Evolutionary conservation across 2,329 filamentous ascomycete genomes (phyloP).

Genomic region (Biscogniauxia mediterranea): DNA sequence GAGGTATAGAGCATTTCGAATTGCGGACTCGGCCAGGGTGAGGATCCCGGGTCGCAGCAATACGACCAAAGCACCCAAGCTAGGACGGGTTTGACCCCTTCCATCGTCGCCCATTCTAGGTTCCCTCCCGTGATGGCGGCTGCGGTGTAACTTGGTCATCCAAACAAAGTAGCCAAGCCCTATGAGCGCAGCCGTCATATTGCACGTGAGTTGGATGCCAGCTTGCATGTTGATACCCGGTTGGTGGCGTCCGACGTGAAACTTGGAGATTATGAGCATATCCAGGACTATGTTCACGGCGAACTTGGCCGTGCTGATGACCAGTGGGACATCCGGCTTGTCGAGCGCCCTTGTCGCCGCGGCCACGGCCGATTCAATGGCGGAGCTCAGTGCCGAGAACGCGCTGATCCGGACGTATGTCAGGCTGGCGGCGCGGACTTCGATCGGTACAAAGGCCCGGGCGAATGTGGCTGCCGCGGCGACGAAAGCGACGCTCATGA

Average conservation of each 20-base stretch:
- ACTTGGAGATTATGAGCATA: slow-evolving; percentile 63
- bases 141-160: slow-evolving; percentile 32
- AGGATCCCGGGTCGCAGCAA: slow-evolving; percentile 56
- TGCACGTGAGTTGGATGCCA: slow-evolving; percentile 60
- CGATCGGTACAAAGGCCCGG: slow-evolving; percentile 59
- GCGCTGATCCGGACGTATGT: slow-evolving; percentile 64
- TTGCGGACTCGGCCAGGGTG: slow-evolving; percentile 62
- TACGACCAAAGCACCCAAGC: slow-evolving; percentile 43
- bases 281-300: slow-evolving; percentile 66
- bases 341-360: slow-evolving; percentile 64
- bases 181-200: slow-evolving; percentile 50
- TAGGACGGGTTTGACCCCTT: slow-evolving; percentile 34
- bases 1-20: slow-evolving; percentile 68
- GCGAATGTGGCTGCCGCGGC: slow-evolving; percentile 55
- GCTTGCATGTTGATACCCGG: slow-evolving; percentile 66
- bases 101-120: slow-evolving; percentile 1
- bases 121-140: slow-evolving; percentile 8
- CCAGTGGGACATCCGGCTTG: slow-evolving; percentile 64
- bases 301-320: slow-evolving; percentile 65
- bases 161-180: slow-evolving; percentile 62
- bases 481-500: slow-evolving; percentile 60
- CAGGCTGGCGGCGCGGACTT: slow-evolving; percentile 55
- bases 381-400: slow-evolving; percentile 60
- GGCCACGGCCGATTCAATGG: slow-evolving; percentile 62
- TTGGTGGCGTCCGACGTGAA: slow-evolving; percentile 53